Evolutionary conservation across 2,329 filamentous ascomycete species (phyloP).

Genomic region (Cadophora malorum): DNA sequence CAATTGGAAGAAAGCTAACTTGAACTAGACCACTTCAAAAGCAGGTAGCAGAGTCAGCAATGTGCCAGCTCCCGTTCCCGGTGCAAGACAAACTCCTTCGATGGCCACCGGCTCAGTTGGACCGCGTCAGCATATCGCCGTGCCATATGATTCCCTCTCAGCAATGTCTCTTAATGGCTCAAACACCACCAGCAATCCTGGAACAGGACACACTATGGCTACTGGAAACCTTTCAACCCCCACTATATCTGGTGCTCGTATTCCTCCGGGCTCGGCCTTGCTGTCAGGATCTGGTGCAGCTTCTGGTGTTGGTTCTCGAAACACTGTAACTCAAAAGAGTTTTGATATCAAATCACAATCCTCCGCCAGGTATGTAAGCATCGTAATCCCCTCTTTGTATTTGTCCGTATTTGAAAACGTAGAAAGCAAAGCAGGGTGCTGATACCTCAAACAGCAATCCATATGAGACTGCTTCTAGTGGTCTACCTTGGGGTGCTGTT

Average conservation of each 20-base stretch:
- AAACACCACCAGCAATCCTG: neutral
- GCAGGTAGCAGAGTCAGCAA: neutral
- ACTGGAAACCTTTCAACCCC: constrained; percentile 6
- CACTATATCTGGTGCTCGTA: constrained; percentile 3
- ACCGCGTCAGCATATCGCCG: neutral
- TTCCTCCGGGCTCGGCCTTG: neutral
- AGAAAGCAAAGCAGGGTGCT: neutral
- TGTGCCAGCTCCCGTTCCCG: neutral
- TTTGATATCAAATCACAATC: neutral
- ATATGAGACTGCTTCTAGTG: constrained; percentile 26
- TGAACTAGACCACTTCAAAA: neutral
- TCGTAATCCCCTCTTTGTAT: neutral
- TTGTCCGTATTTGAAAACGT: neutral
- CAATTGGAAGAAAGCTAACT: neutral
- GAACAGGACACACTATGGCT: neutral
- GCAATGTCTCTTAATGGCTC: constrained; percentile 1
- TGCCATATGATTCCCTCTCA: neutral
- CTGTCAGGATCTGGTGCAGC: constrained; percentile 1
- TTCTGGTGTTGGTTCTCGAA: constrained; percentile 8
- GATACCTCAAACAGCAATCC: constrained; percentile 30
- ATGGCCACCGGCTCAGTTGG: neutral
- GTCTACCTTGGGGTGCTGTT: constrained; percentile 22
- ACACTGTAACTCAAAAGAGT: neutral
- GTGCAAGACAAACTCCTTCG: constrained; percentile 1
- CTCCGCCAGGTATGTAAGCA: neutral